Base-by-base conservation (phyloP, 345 rosid genomes). In the Aethionema arabicum region DNA sequence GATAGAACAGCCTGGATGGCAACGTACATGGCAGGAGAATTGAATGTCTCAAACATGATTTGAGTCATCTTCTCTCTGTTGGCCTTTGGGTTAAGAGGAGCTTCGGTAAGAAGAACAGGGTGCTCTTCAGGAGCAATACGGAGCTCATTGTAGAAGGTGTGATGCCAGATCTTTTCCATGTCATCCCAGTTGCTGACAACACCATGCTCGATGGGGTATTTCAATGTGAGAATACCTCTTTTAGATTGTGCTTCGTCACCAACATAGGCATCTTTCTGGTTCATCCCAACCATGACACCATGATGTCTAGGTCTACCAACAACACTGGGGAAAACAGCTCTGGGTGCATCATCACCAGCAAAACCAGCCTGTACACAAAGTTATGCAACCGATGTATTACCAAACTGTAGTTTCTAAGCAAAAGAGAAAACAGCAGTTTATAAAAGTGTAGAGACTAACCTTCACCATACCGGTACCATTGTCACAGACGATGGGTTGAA, bases 401-500 rank as follows among this genome's bases (percentile, higher is more conserved):
- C 38, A 0, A 35, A 35, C 6, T 35, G 6, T 35, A 35, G 38
- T 35, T 35, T 35, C 7, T 5, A 35, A 35, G 38, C 38, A 35
- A 35, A 35, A 35, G 38, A 35, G 38, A 35, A 35, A 8, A 35
- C n/a, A n/a, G n/a, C n/a, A n/a, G n/a, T 35, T 4, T 8, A 35
- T 4, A 5, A 35, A 35, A 21, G 32, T 8, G 12, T 37, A 6
- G 2, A 37, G 9, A 35, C 53, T 31, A 54, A 83, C 88, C 85
- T 83, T 83, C 56, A 83, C 83, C 88, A 80, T 82, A 61, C 87
- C 87, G 1, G 84, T 82, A 63, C 88, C 85, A 80, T 83, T 83
- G 56, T 83, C 88, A 27, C 85, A 83, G 6, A 83, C 88, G 36
- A 83, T 85, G 7, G 88, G 88, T 65, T 83, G 85, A 67, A 83